Conservation (phyloP, 768 basidiomycete genomes). For the Rhodotorula kratochvilovae region DNA sequence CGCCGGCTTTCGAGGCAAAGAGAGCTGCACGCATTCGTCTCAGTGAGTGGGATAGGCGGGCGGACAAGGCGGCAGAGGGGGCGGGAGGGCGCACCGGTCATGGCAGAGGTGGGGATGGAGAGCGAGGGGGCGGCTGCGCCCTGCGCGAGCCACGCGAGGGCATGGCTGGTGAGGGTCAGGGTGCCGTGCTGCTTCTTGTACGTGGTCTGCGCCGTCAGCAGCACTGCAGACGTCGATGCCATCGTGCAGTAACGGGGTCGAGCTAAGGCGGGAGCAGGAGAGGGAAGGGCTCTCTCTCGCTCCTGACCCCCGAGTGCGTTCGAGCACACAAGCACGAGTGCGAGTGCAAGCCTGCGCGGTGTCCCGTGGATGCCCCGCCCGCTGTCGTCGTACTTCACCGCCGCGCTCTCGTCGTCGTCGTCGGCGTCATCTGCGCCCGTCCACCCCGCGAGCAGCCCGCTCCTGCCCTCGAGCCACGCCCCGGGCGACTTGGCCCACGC, state of each 20-base stretch:
- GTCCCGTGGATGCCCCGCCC: background rate
- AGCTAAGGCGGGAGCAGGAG: background rate
- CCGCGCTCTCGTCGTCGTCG: background rate
- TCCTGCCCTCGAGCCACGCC: background rate
- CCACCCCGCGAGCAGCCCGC: too few species aligned
- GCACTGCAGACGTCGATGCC: background rate
- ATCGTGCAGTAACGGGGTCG: too few species aligned
- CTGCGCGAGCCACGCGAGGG: constrained; percentile 73
- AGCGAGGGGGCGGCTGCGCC: constrained; percentile 63
- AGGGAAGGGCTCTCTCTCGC: too few species aligned
- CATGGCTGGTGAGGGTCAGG: constrained; percentile 62
- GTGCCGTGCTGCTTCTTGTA: constrained; percentile 78
- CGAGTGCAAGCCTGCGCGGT: background rate
- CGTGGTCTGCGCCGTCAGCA: constrained; percentile 45
- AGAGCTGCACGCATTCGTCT: constrained; percentile 62
- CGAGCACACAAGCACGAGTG: too few species aligned
- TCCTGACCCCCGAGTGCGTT: too few species aligned
- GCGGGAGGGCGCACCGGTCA: constrained; percentile 51
- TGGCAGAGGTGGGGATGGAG: constrained; percentile 58
- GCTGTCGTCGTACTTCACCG: background rate
- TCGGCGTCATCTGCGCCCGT: too few species aligned
- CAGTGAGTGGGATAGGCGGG: constrained; percentile 28
- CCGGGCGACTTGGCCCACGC: too few species aligned
- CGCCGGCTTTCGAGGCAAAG: constrained; percentile 79
- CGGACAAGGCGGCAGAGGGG: constrained; percentile 35